Base-by-base conservation (phyloP, 768 basidiomycete genomes). In the Dioszegia aurantiaca region DNA sequence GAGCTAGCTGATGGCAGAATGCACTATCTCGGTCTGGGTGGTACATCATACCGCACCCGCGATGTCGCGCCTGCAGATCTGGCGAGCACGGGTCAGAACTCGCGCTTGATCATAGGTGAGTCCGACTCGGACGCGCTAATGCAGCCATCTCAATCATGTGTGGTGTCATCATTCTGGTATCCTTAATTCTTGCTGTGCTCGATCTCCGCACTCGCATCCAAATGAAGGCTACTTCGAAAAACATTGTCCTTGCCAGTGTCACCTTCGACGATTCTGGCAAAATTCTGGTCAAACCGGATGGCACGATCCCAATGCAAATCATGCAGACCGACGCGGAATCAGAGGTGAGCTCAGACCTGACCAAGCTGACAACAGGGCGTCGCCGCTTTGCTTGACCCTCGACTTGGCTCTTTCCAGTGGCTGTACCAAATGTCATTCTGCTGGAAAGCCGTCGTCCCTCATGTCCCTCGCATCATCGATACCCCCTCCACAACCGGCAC, bases 1-100 rank as follows among this genome's bases (percentile, higher is more conserved):
- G 30, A 19, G 11, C 39, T n/a, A 37, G 21, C 37, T 41, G 23
- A 41, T 27, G 16, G 16, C 54, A 68, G 72, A 9, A 78, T 78
- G 77, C 77, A 78, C 65, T 77, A 78, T 56, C 69, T 76, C 55
- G 77, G 67, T 52, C 65, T 77, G 14, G 75, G 70, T 16, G 77
- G 77, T n/a, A 74, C 77, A 0, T 69, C 64, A 1, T 77, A 74
- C 56, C 49, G 45, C 26, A 57, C 65, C 41, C 66, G 68, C 43
- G 63, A 55, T 11, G 57, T 63, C 28, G 37, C 45, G 16, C 58
- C 63, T 5, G 59, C 42, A 19, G 27, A 41, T 23, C 58, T 74
- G 6, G 64, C 59, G 9, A 57, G 56, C 17, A 44, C 59, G 51
- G 62, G 45, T 8, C 70, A 77, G 56, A 63, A 58, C 30, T 67